Evolutionary conservation across 1,284 basidiomycete species (phyloP).

Genomic region (Ganoderma leucocontextum): DNA sequence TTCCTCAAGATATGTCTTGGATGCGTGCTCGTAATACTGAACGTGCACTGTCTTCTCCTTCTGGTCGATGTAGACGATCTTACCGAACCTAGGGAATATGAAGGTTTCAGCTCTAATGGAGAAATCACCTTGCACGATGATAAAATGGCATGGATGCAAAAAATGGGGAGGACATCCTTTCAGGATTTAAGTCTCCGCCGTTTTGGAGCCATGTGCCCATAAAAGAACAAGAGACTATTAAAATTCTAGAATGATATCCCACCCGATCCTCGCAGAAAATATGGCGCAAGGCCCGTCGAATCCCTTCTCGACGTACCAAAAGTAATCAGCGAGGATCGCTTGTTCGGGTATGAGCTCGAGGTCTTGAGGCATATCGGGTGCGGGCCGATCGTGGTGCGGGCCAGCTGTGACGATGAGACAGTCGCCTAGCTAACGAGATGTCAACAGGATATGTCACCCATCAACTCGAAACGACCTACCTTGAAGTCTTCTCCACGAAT

Average conservation of each 20-base stretch:
- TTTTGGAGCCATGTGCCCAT: too few relatives aligned
- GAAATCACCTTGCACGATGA: not conserved
- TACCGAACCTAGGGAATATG: slow-evolving; percentile 62
- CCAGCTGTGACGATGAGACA: slow-evolving; percentile 58
- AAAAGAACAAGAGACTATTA: too few relatives aligned
- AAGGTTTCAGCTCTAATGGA: not conserved
- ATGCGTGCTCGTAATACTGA: slow-evolving; percentile 76
- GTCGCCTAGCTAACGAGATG: slow-evolving; percentile 59
- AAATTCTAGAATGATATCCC: too few relatives aligned
- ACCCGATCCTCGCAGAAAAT: too few relatives aligned
- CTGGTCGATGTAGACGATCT: slow-evolving; percentile 61
- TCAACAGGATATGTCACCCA: slow-evolving; percentile 7
- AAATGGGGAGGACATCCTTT: too few relatives aligned
- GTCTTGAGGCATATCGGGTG: slow-evolving; percentile 37
- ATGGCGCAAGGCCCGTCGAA: too few relatives aligned
- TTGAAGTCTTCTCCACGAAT: slow-evolving; percentile 49
- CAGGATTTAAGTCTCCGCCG: too few relatives aligned
- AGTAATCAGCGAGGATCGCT: slow-evolving; percentile 58
- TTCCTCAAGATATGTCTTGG: slow-evolving; percentile 63
- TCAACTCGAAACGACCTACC: slow-evolving; percentile 37
- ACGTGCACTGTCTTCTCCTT: slow-evolving; percentile 56
- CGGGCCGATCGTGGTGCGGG: slow-evolving; percentile 36
- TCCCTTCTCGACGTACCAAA: slow-evolving; percentile 56
- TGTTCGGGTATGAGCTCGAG: slow-evolving; percentile 45
- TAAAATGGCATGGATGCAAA: not conserved